phyloP scores from a whole-genome alignment of 495 filamentous ascomycete species.

The Acidiella bohemica region DNA sequence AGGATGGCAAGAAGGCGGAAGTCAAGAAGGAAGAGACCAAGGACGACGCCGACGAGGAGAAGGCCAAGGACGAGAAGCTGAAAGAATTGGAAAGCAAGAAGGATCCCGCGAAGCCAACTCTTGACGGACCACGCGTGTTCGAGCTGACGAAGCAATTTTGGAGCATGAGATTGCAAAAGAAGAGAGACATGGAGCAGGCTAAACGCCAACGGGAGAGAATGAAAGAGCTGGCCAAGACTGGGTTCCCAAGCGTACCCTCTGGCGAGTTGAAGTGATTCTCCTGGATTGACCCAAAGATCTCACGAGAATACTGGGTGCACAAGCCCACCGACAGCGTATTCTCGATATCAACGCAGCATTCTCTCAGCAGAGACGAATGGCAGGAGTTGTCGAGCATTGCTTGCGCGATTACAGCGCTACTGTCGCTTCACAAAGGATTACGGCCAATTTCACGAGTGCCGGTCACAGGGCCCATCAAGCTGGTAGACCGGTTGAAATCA shows the following conservation, averaged over 20 bases:
- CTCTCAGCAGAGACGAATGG: too few relatives aligned
- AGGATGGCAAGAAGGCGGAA: constrained; percentile 24
- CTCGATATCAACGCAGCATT: too few relatives aligned
- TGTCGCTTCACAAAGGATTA: too few relatives aligned
- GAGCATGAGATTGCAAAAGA: constrained; percentile 66
- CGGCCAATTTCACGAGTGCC: too few relatives aligned
- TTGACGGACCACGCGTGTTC: constrained; percentile 56
- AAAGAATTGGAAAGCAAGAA: constrained; percentile 24
- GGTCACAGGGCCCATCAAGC: too few relatives aligned
- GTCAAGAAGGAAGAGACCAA: constrained; percentile 16
- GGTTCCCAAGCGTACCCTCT: constrained; percentile 85
- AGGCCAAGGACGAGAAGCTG: constrained; percentile 38
- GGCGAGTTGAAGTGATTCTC: too few relatives aligned
- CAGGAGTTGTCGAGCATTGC: too few relatives aligned
- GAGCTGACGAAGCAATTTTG: constrained; percentile 77
- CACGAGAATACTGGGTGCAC: too few relatives aligned
- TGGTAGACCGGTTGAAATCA: too few relatives aligned
- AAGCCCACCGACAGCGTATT: too few relatives aligned
- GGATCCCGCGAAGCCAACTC: constrained; percentile 17
- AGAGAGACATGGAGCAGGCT: constrained; percentile 62
- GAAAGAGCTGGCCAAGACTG: constrained; percentile 55
- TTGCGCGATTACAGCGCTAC: too few relatives aligned
- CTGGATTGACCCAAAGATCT: too few relatives aligned
- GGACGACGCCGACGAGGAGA: constrained; percentile 32
- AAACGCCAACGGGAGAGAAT: constrained; percentile 72